Conservation (phyloP, 2,329 filamentous ascomycete species). For the Thyridium curvatum region DNA sequence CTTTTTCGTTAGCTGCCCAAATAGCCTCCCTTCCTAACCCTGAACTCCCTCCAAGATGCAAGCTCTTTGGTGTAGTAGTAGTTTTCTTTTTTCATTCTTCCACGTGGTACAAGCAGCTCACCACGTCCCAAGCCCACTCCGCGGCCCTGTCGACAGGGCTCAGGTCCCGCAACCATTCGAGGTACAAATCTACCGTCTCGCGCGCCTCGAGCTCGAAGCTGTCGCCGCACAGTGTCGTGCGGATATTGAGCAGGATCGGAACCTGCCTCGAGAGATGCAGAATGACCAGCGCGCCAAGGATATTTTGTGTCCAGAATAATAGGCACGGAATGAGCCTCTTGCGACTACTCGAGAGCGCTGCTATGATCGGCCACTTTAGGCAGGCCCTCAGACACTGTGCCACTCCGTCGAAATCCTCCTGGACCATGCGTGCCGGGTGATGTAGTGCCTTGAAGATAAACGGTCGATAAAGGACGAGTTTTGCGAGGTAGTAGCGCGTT, state of each 20-base stretch:
- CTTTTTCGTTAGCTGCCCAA: too few relatives aligned
- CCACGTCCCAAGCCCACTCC: slow-evolving; percentile 48
- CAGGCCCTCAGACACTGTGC: slow-evolving; percentile 50
- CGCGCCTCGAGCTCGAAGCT: slow-evolving; percentile 44
- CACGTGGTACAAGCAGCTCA: slow-evolving; percentile 38
- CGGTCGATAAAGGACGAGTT: slow-evolving; percentile 50
- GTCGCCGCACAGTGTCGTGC: slow-evolving; percentile 38
- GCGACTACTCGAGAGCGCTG: slow-evolving; percentile 48
- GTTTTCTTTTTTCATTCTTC: slow-evolving; percentile 14
- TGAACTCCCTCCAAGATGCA: too few relatives aligned
- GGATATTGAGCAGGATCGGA: slow-evolving; percentile 41
- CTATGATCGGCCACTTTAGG: slow-evolving; percentile 54
- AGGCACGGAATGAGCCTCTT: slow-evolving; percentile 53
- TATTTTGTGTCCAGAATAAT: slow-evolving; percentile 58
- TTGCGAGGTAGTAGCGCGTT: slow-evolving; percentile 52
- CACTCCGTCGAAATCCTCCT: slow-evolving; percentile 47
- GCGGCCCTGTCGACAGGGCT: slow-evolving; percentile 47
- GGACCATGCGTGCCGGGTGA: slow-evolving; percentile 44
- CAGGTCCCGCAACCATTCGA: slow-evolving; percentile 55
- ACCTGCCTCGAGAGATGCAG: slow-evolving; percentile 48
- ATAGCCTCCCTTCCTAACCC: too few relatives aligned
- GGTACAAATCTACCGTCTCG: slow-evolving; percentile 42
- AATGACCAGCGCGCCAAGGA: slow-evolving; percentile 51
- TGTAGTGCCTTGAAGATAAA: slow-evolving; percentile 56
- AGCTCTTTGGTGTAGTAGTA: neutral